phyloP scores from a whole-genome alignment of 805 yeast species.

The Cyberlindnera americana region DNA sequence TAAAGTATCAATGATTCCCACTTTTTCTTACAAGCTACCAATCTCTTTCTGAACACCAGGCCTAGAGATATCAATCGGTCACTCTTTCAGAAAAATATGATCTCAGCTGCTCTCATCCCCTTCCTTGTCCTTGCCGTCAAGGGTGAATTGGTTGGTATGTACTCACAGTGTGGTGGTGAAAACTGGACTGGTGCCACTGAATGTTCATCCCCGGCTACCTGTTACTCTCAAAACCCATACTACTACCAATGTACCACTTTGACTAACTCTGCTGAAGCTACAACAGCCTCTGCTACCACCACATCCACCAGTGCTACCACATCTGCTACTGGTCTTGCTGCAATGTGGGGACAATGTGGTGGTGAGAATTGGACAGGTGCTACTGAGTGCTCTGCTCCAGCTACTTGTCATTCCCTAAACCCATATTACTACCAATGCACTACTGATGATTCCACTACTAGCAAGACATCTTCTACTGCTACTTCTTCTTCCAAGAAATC shows the following conservation, averaged over 20 bases:
- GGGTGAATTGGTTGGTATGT: conserved; percentile 8
- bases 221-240: conserved; percentile 24
- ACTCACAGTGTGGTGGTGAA: conserved; percentile 14
- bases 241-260: conserved; percentile 26
- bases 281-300: conserved; percentile 1
- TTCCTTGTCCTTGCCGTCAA: conserved; percentile 2
- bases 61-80: not conserved
- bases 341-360: conserved; percentile 13
- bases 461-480: not conserved
- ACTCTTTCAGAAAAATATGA: not conserved
- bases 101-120: conserved; percentile 1
- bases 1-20: too few relatives aligned
- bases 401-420: conserved; percentile 22
- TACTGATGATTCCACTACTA: not conserved
- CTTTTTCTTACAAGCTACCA: not conserved
- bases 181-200: conserved; percentile 10
- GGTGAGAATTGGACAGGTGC: conserved; percentile 10
- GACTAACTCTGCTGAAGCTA: not conserved
- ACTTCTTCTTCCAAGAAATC: not conserved
- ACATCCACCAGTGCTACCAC: not conserved
- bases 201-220: conserved; percentile 24
- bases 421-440: conserved; percentile 28
- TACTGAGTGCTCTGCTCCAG: conserved; percentile 22
- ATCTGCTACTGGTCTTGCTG: not conserved
- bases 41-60: too few relatives aligned